Evolutionary conservation across 2,329 filamentous ascomycete species (phyloP).

Genomic region (Triangularia verruculosa): DNA sequence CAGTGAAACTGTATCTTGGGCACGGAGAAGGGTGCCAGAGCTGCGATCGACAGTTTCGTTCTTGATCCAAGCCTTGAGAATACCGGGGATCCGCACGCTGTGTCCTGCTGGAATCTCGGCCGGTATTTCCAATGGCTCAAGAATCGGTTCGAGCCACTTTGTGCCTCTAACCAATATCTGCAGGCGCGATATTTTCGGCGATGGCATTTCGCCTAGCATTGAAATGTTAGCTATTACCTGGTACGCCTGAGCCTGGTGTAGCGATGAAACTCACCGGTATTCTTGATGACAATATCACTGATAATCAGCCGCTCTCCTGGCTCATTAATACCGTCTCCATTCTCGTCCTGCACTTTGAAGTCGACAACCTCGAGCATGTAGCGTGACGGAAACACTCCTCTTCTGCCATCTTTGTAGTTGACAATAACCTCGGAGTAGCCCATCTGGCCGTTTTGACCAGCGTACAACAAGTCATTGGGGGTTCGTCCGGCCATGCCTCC

Average conservation of each 20-base stretch:
- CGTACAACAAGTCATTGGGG: conserved; percentile 2
- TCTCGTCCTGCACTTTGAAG: conserved; percentile 16
- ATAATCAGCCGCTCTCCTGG: conserved; percentile 16
- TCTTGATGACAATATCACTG: conserved; percentile 16
- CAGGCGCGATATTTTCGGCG: conserved; percentile 4
- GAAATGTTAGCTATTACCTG: too few relatives aligned
- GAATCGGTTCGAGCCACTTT: conserved; percentile 15
- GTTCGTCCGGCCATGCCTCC: conserved; percentile 3
- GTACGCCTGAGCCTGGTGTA: not conserved
- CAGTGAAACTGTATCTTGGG: conserved; percentile 13
- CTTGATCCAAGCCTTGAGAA: conserved; percentile 14
- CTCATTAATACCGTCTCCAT: conserved; percentile 17
- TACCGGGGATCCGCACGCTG: conserved; percentile 8
- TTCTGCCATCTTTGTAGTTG: conserved; percentile 1
- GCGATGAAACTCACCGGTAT: conserved; percentile 11
- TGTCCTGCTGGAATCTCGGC: conserved; percentile 12
- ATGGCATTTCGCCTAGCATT: conserved; percentile 14
- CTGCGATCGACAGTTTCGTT: conserved; percentile 10
- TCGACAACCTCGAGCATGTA: conserved; percentile 14
- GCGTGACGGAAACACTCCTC: conserved; percentile 8
- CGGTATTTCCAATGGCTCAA: conserved; percentile 9
- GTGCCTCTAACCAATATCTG: conserved; percentile 10
- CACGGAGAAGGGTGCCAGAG: conserved; percentile 12
- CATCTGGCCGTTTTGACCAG: conserved; percentile 10
- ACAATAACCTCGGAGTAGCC: conserved; percentile 11